These are phyloP conservation scores for Termitomyces sp. DNA, from an alignment of 768 basidiomycete species.

Conservation along the genomic window DNA sequence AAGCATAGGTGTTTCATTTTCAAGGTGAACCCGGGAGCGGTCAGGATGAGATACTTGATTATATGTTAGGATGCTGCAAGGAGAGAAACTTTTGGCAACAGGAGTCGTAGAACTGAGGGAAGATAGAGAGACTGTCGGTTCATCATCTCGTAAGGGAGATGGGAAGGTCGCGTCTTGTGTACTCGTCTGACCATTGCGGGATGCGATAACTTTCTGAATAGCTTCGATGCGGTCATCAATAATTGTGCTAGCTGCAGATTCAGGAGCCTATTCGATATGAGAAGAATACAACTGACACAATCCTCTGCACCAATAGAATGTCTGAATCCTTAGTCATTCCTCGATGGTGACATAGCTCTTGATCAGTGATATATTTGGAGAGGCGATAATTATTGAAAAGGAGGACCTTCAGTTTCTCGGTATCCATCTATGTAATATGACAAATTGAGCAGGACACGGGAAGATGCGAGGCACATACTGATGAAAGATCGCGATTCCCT, in stretches of 20 bases:
- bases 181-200: conserved; percentile 10
- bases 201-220: conserved; percentile 29
- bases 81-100: neutral
- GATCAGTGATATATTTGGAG: conserved; percentile 16
- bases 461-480: conserved; percentile 14
- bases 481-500: conserved; percentile 22
- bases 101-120: neutral
- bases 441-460: neutral
- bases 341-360: conserved; percentile 13
- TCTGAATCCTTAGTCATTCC: conserved; percentile 26
- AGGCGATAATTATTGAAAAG: conserved; percentile 25
- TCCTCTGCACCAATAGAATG: conserved; percentile 33
- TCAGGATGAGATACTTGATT: neutral
- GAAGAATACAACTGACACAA: conserved; percentile 26
- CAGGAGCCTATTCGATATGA: neutral
- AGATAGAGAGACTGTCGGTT: neutral
- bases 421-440: conserved; percentile 22
- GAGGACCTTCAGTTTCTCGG: conserved; percentile 21
- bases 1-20: neutral
- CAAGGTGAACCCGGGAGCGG: neutral
- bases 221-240: conserved; percentile 32
- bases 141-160: neutral
- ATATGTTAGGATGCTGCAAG: neutral
- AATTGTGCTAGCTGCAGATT: conserved; percentile 22
- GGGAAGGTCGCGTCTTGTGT: neutral